Conservation (phyloP, 257 asterid genomes). For the Solanum rostratum region DNA sequence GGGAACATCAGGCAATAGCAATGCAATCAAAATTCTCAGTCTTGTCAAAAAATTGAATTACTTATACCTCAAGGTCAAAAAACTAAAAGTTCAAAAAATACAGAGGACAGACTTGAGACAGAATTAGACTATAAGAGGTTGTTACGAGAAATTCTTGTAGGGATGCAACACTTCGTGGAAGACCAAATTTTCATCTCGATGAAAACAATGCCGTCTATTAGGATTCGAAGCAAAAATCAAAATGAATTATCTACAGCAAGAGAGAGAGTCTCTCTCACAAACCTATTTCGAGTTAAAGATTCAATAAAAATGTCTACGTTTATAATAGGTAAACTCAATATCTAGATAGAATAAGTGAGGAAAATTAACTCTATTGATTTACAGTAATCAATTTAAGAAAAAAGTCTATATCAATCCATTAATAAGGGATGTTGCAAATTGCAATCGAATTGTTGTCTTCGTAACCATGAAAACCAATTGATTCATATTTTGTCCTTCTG, state of each 20-base stretch:
- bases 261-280: neutral
- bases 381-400: neutral
- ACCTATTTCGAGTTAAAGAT: neutral
- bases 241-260: neutral
- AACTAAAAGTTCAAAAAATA: neutral
- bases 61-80: neutral
- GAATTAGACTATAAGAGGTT: neutral
- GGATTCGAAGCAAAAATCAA: neutral
- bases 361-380: neutral
- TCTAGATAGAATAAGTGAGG: neutral
- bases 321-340: neutral
- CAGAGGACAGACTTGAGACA: neutral
- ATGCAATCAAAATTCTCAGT: neutral
- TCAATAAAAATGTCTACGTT: neutral
- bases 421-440: neutral
- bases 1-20: neutral
- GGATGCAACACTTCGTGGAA: neutral
- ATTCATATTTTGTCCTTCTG: neutral
- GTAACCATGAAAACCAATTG: neutral
- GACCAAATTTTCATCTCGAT: neutral
- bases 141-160: neutral
- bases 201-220: neutral
- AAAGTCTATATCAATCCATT: neutral
- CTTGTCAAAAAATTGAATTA: neutral
- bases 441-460: neutral